Evolutionary conservation across 2,329 filamentous ascomycete species (phyloP).

Genomic region (Onygenales sp.): DNA sequence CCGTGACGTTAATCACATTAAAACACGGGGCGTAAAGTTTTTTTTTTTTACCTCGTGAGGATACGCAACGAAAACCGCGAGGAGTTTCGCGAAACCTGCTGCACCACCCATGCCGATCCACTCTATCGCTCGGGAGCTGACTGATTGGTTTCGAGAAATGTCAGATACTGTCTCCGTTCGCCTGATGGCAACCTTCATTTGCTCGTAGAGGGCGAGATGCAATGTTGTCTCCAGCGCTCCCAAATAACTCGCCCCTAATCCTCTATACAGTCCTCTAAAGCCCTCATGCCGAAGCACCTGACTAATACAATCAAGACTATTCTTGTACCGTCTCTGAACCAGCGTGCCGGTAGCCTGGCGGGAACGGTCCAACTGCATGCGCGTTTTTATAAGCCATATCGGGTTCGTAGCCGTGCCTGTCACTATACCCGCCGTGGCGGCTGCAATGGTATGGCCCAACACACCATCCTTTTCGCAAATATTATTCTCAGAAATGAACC

Average conservation of each 20-base stretch:
- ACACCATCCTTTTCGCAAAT: not conserved
- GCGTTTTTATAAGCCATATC: slow-evolving; percentile 91
- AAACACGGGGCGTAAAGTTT: not conserved
- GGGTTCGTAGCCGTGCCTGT: slow-evolving; percentile 89
- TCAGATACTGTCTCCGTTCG: not conserved
- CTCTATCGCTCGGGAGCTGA: slow-evolving; percentile 41
- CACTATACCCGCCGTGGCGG: slow-evolving; percentile 66
- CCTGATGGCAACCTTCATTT: slow-evolving; percentile 69
- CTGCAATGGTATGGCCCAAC: slow-evolving; percentile 56
- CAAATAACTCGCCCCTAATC: slow-evolving; percentile 82
- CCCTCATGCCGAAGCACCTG: slow-evolving; percentile 78
- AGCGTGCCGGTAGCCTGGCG: slow-evolving; percentile 30
- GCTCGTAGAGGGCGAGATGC: slow-evolving; percentile 92
- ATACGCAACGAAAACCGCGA: slow-evolving; percentile 78
- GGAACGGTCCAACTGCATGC: slow-evolving; percentile 81
- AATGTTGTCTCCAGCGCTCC: slow-evolving; percentile 83
- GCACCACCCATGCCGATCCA: slow-evolving; percentile 72
- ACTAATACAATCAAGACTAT: slow-evolving; percentile 76
- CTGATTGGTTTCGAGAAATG: not conserved
- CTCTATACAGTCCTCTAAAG: slow-evolving; percentile 73
- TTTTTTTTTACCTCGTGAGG: slow-evolving; percentile 60
- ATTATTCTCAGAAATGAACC: not conserved
- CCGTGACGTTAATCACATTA: not conserved
- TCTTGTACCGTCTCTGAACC: slow-evolving; percentile 59
- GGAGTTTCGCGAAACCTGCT: slow-evolving; percentile 66